A percentile compares a stretch with the other conserved stretches of the same genome.
Evolutionary conservation across 2,329 filamentous ascomycete species (phyloP).

Genomic region (Zasmidium angulare): DNA sequence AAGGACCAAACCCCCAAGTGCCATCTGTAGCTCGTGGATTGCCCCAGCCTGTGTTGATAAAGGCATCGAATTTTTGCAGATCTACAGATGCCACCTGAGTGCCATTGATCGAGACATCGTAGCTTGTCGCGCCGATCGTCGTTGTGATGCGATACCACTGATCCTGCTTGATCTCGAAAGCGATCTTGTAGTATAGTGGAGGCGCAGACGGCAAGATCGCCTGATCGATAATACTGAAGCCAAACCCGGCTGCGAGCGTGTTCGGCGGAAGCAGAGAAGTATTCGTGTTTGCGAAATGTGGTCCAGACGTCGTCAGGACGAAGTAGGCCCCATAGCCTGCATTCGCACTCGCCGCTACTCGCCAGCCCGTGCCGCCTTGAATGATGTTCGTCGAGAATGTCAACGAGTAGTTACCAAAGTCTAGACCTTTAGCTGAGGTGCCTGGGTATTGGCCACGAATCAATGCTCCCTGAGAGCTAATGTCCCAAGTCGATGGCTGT

Average conservation of each 20-base stretch:
- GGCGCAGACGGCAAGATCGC: conserved; percentile 32
- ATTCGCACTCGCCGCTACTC: conserved; percentile 26
- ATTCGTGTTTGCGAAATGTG: conserved; percentile 37
- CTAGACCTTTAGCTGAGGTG: conserved; percentile 25
- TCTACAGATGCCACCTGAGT: conserved; percentile 24
- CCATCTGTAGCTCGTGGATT: neutral
- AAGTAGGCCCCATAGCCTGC: conserved; percentile 23
- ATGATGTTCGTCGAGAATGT: conserved; percentile 41
- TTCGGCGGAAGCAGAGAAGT: conserved; percentile 37
- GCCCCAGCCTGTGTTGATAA: neutral
- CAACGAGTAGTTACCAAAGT: conserved; percentile 39
- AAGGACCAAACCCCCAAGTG: neutral
- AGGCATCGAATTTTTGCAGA: conserved; percentile 2
- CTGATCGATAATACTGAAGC: conserved; percentile 39
- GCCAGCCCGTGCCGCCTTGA: conserved; percentile 41
- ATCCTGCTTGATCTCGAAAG: conserved; percentile 33
- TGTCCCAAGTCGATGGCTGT: conserved; percentile 38
- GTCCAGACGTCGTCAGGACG: conserved; percentile 16
- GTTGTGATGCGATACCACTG: conserved; percentile 42
- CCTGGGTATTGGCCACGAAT: conserved; percentile 37
- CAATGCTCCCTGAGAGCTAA: conserved; percentile 37
- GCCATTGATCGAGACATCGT: conserved; percentile 34
- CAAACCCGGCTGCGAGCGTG: conserved; percentile 36
- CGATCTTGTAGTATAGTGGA: conserved; percentile 29
- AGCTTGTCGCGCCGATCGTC: conserved; percentile 29